Conservation (phyloP, 2,329 filamentous ascomycete species). For the Verticillium albo-atrum region DNA sequence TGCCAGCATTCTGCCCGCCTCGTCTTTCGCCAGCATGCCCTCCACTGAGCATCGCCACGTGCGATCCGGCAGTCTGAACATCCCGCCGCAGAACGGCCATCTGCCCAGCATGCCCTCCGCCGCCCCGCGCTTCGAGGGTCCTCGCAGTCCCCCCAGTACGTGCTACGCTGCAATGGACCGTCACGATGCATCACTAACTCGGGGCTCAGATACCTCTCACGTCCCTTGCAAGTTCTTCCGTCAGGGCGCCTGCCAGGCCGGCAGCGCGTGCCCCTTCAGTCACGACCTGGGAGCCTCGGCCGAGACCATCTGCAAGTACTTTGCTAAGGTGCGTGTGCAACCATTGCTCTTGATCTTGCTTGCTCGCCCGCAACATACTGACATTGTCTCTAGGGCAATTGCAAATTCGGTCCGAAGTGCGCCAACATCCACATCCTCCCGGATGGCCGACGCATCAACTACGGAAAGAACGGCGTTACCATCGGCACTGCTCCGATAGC, state of each 20-base stretch:
- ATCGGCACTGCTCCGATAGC: conserved; percentile 54
- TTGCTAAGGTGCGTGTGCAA: conserved; percentile 73
- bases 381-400: conserved; percentile 68
- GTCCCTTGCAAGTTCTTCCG: conserved; percentile 99
- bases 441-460: conserved; percentile 88
- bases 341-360: conserved; percentile 6
- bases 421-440: conserved; percentile 93
- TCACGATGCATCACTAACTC: background rate
- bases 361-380: conserved; percentile 10
- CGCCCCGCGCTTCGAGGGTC: conserved; percentile 49
- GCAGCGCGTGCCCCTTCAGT: conserved; percentile 91
- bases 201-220: conserved; percentile 75
- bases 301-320: conserved; percentile 97
- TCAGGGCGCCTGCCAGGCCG: conserved; percentile 92
- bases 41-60: conserved; percentile 47
- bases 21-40: conserved; percentile 13
- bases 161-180: conserved; percentile 2
- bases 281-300: conserved; percentile 83
- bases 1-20: conserved; percentile 1
- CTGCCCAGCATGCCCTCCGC: conserved; percentile 25
- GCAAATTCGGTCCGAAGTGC: conserved; percentile 98
- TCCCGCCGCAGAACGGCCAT: conserved; percentile 29
- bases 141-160: conserved; percentile 58
- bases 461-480: conserved; percentile 64
- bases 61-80: conserved; percentile 54